These are phyloP conservation scores for Diaporthe vexans DNA, from an alignment of 2,329 filamentous ascomycete species.

Conservation along the genomic window DNA sequence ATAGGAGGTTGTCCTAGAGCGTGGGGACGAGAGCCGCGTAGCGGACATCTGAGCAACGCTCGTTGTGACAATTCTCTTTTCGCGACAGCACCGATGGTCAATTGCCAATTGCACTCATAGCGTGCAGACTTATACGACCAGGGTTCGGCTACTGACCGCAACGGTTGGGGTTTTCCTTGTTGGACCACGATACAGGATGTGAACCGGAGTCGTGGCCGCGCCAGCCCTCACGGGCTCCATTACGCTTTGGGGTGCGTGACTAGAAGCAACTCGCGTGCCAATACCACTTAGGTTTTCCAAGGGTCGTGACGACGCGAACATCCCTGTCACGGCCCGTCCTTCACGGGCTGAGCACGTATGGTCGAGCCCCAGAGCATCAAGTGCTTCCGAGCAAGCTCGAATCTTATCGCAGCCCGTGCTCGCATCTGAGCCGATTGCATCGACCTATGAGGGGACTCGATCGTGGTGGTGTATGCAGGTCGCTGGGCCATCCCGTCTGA, in stretches of 20 bases:
- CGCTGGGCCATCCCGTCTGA: not conserved
- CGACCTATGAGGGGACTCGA: not conserved
- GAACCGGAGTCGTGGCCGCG: not conserved
- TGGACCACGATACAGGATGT: not conserved
- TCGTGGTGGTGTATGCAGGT: not conserved
- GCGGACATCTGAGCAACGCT: no score
- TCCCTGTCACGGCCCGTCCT: conserved; percentile 20
- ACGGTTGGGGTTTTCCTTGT: not conserved
- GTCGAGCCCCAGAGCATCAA: conserved; percentile 3
- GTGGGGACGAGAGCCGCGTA: no score
- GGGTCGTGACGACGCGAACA: conserved; percentile 14
- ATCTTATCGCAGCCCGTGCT: not conserved
- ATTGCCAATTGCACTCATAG: no score
- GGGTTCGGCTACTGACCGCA: not conserved
- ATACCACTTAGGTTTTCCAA: conserved; percentile 1
- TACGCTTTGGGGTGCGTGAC: conserved; percentile 2
- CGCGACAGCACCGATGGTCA: no score
- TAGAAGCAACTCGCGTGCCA: conserved; percentile 8
- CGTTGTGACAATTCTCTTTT: not conserved
- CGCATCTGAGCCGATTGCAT: not conserved
- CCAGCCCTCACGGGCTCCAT: not conserved
- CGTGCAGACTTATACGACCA: not conserved
- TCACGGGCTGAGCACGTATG: conserved; percentile 10
- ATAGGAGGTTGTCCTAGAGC: no score
- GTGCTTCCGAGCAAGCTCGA: not conserved